phyloP scores from a whole-genome alignment of 208 protist genomes.

The Blechomonas ayalai region DNA sequence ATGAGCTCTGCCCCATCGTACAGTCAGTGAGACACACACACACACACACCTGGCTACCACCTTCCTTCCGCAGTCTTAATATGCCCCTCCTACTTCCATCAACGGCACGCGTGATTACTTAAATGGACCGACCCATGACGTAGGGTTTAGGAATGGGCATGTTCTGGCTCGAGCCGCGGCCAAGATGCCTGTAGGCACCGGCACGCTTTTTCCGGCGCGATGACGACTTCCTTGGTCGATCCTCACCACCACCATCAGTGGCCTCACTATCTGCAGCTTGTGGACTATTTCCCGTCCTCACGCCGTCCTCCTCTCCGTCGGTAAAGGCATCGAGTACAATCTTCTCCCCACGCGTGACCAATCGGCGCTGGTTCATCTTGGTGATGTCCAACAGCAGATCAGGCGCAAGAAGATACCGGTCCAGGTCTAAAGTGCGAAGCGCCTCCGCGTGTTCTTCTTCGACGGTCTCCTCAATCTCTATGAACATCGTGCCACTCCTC shows the following conservation, averaged over 20 bases:
- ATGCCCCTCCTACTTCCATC: too few relatives aligned
- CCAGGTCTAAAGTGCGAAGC: constrained; percentile 55
- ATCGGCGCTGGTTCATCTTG: constrained; percentile 60
- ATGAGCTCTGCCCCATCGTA: too few relatives aligned
- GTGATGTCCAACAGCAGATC: constrained; percentile 78
- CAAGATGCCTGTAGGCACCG: constrained; percentile 46
- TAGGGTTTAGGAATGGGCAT: constrained; percentile 76
- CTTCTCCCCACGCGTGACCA: constrained; percentile 55
- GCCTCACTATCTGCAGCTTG: neutral
- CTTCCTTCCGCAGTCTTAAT: too few relatives aligned
- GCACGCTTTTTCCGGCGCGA: constrained; percentile 3
- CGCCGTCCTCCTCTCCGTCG: constrained; percentile 30
- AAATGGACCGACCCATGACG: constrained; percentile 52
- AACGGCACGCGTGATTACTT: neutral
- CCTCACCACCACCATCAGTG: neutral
- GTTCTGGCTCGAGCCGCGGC: constrained; percentile 73
- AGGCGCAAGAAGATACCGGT: constrained; percentile 77
- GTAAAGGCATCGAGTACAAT: constrained; percentile 66
- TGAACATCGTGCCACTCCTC: constrained; percentile 8
- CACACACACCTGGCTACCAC: too few relatives aligned
- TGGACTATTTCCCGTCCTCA: neutral
- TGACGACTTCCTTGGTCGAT: neutral
- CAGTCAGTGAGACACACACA: too few relatives aligned
- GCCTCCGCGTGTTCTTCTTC: constrained; percentile 52
- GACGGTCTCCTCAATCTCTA: constrained; percentile 36